These are phyloP conservation scores for Paracoccidioides brasiliensis DNA, from an alignment of 2,329 filamentous ascomycete species.

Conservation along the genomic window DNA sequence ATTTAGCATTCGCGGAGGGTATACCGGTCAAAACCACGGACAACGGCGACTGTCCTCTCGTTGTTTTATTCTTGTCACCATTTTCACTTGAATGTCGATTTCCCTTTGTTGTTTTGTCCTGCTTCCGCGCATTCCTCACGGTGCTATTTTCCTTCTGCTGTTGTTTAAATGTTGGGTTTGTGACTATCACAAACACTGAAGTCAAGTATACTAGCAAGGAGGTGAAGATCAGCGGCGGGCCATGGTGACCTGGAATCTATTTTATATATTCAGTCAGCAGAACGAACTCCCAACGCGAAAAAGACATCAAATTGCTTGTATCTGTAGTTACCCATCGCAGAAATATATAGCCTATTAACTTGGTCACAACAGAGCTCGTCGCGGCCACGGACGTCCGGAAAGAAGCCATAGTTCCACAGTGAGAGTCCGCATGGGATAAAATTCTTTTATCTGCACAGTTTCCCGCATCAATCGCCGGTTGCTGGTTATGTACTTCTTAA, in stretches of 20 bases:
- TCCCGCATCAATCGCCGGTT: background rate
- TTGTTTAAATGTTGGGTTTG: constrained; percentile 1
- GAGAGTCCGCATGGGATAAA: background rate
- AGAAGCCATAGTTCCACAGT: constrained; percentile 18
- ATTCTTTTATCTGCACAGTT: background rate
- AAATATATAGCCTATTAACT: constrained; percentile 28
- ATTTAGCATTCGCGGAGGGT: constrained; percentile 56
- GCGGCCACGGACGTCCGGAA: constrained; percentile 20
- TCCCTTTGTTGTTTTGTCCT: background rate
- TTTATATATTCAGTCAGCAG: constrained; percentile 6
- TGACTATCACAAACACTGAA: constrained; percentile 17
- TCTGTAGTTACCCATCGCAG: constrained; percentile 30
- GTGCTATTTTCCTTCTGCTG: constrained; percentile 2
- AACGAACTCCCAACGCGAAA: background rate
- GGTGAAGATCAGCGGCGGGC: constrained; percentile 27
- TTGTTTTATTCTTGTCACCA: background rate
- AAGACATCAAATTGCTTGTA: background rate
- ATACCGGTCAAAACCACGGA: constrained; percentile 61
- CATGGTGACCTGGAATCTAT: constrained; percentile 28
- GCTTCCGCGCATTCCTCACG: background rate
- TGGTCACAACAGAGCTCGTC: constrained; percentile 26
- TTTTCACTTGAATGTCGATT: background rate
- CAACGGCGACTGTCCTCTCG: constrained; percentile 26
- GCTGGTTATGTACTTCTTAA: background rate
- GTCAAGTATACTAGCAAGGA: constrained; percentile 35